Evolutionary conservation across 352 stramenopile species (phyloP), one percentile per base, ranked within the genome.

Genomic region (Discostella stelligera): DNA sequence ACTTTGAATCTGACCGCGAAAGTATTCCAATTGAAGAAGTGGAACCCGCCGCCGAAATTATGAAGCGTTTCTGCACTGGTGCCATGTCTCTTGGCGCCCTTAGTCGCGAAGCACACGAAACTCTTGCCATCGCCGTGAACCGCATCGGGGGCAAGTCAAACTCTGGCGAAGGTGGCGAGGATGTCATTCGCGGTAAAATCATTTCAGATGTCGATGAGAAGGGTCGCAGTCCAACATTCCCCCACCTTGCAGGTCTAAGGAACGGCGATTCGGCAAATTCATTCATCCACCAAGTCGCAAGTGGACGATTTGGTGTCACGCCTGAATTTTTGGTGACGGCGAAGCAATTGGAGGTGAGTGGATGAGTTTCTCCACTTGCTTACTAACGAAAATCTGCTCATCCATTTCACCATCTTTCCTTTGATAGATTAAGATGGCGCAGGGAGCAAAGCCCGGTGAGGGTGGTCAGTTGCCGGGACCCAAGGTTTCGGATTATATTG

Each of bases 401-500:
- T 9, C 3, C 32, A 3, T 41, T 41, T 41, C 4, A 41, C 32
- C 32, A 41, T 9, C 32, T 41, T 41, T 41, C 9, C 32, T 9
- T 41, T 41, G 32, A 41, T 41, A 41, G 32, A 96, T 96, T 73
- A 96, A 96, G 80, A 95, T 96, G 80, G 92, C 90, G 21, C 92
- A 96, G 81, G 93, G 93, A 58, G 93, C 92, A 10, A 96, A 96
- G 83, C 93, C 93, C 52, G 93, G 93, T 25, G 93, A 96, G 76
- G 93, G 93, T 46, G 93, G 93, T 41, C 91, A 96, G 74, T 85
- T 96, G 56, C 91, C 91, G 32, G 91, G 90, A 27, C 74, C 82
- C 0, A 96, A 96, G 71, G 92, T 96, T 52, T 93, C 90, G 20
- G 88, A 95, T 9, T 95, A 95, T 75, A 94, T 94, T 76, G 91